These are phyloP conservation scores for Penicillium glabrum DNA, from an alignment of 2,329 filamentous ascomycete species.

Conservation along the genomic window DNA sequence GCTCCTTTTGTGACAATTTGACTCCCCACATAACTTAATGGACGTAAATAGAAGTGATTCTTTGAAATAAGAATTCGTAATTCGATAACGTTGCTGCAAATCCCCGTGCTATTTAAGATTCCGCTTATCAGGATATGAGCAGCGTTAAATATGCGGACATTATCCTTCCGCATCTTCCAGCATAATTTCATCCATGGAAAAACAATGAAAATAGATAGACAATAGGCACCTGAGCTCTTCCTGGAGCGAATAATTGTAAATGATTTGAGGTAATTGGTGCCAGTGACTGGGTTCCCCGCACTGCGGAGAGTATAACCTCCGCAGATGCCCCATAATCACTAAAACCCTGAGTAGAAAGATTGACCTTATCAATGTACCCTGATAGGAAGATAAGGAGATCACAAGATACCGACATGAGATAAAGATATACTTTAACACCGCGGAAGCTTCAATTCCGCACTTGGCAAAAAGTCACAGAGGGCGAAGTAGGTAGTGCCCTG, in stretches of 20 bases:
- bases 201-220: background rate
- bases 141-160: background rate
- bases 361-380: background rate
- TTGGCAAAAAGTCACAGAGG: background rate
- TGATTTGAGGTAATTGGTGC: background rate
- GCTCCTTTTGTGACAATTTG: constrained; percentile 1
- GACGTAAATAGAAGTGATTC: background rate
- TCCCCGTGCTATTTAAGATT: background rate
- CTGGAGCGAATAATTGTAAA: background rate
- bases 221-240: background rate
- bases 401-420: background rate
- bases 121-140: background rate
- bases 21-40: background rate
- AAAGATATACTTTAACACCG: background rate
- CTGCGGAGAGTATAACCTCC: background rate
- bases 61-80: too few species aligned
- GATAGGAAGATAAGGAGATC: background rate
- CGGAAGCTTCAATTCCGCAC: background rate
- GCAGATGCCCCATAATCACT: background rate
- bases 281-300: background rate
- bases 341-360: background rate
- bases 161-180: background rate
- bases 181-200: background rate
- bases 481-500: background rate
- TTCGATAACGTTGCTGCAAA: background rate